Base-by-base conservation (phyloP, 1,139 yeast species). In the Geotrichum citri-aurantii region DNA sequence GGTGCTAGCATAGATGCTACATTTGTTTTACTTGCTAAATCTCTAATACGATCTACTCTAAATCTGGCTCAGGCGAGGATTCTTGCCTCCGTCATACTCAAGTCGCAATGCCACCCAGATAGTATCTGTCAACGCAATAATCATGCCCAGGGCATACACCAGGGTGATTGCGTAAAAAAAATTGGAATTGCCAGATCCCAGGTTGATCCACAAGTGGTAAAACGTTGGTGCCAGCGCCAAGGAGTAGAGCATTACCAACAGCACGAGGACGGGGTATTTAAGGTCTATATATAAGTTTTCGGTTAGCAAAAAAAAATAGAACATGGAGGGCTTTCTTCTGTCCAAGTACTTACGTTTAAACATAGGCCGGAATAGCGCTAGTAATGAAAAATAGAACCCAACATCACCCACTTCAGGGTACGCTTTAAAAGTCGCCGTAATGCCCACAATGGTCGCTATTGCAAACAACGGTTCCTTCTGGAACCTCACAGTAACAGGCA, bases 101-200 rank as follows among this genome's bases (percentile, higher is more conserved):
- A 76, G 72, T 46, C 88, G 81, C 56, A 93, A 72, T 64, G 84
- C 83, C 1, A 88, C 89, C 97, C 98, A 92, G 12, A 86, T 74
- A 64, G 89, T 80, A 67, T 95, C 99, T 60, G 87, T 79, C 37
- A 91, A 68, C 2, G 89, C 77, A 42, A 89, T 73, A 0, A 85
- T 83, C 66, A 91, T 80, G 2, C 91, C 89, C 17, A 84, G 76
- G 0, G 90, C 86, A 75, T 92, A 88, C 2, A 87, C 88, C 63
- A 93, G 79, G 24, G 95, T 90, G 66, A 93, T 88, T 56, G 98
- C 96, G 75, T 92, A 93, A 76, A 91, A 93, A 77, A 93, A 93
- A 74, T 93, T 93, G 62, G 97, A 86, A 74, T 93, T 93, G 27
- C 98, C 99, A 33, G 95, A 90, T 14, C 97, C 97, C 61, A 90